phyloP scores from a whole-genome alignment of 352 stramenopile species.

The Pythium diclinum region DNA sequence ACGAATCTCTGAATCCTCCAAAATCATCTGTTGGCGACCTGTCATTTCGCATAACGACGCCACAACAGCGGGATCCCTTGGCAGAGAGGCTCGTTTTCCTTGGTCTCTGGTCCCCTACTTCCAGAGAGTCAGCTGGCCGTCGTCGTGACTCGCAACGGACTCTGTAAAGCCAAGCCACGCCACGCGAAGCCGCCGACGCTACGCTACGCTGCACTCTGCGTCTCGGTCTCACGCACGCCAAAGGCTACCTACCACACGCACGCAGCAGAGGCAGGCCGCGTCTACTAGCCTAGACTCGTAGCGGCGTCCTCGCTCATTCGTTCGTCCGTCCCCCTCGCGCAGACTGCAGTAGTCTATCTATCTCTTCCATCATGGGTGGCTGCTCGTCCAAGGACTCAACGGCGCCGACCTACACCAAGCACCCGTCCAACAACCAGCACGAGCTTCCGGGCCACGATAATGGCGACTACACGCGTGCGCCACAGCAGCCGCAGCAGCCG shows the following conservation, averaged over 20 bases:
- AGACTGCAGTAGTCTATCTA: not conserved
- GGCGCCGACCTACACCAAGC: constrained; percentile 9
- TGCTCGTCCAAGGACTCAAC: constrained; percentile 39
- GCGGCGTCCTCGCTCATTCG: not conserved
- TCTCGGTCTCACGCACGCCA: constrained; percentile 2
- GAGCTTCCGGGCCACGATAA: constrained; percentile 8
- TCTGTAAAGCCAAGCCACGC: not conserved
- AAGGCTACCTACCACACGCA: not conserved
- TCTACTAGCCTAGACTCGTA: not conserved
- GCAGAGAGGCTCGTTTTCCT: constrained; percentile 3
- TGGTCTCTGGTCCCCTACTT: not conserved
- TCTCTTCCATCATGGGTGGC: constrained; percentile 35
- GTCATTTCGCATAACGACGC: constrained; percentile 14
- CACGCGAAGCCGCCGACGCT: not conserved
- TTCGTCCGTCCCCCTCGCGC: not conserved
- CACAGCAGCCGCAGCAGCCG: not conserved
- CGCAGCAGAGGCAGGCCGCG: not conserved
- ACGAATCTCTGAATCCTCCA: not conserved
- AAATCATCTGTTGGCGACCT: not conserved
- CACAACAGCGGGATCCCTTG: constrained; percentile 13
- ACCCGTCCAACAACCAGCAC: not conserved
- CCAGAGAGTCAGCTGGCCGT: constrained; percentile 25
- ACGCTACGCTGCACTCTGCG: constrained; percentile 2
- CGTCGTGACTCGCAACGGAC: not conserved
- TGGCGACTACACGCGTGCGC: not conserved